Evolutionary conservation across 2,329 filamentous ascomycete genomes (phyloP).

Genomic region (Ceratocystis albifundus): DNA sequence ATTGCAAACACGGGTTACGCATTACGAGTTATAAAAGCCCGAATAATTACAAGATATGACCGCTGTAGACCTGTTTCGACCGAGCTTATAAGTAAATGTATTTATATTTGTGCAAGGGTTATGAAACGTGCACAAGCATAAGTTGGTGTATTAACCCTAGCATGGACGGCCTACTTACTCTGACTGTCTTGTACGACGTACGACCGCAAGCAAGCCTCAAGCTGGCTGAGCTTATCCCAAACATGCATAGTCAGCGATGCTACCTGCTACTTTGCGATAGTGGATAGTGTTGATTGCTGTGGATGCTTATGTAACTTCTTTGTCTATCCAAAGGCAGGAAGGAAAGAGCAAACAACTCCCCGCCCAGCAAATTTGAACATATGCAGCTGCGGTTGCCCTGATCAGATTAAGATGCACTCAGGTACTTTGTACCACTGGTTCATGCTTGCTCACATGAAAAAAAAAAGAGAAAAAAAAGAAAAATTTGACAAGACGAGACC

Average conservation of each 20-base stretch:
- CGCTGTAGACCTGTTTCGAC: not conserved
- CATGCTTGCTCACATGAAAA: not conserved
- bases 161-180: too few relatives aligned
- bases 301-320: too few relatives aligned
- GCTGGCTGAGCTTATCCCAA: not conserved
- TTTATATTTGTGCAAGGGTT: not conserved
- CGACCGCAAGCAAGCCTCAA: too few relatives aligned
- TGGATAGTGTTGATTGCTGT: not conserved
- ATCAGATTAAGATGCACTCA: not conserved
- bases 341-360: not conserved
- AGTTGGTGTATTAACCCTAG: not conserved
- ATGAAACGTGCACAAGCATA: not conserved
- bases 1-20: not conserved
- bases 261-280: not conserved
- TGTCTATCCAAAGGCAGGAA: not conserved
- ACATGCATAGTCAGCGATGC: not conserved
- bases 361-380: not conserved
- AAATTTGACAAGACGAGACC: not conserved
- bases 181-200: not conserved
- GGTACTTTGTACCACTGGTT: not conserved
- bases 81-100: not conserved
- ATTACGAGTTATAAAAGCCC: not conserved
- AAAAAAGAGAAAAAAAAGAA: too few relatives aligned
- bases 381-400: not conserved
- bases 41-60: not conserved